Conservation (phyloP, 768 basidiomycete genomes). For the Kwoniella mangroviensis region DNA sequence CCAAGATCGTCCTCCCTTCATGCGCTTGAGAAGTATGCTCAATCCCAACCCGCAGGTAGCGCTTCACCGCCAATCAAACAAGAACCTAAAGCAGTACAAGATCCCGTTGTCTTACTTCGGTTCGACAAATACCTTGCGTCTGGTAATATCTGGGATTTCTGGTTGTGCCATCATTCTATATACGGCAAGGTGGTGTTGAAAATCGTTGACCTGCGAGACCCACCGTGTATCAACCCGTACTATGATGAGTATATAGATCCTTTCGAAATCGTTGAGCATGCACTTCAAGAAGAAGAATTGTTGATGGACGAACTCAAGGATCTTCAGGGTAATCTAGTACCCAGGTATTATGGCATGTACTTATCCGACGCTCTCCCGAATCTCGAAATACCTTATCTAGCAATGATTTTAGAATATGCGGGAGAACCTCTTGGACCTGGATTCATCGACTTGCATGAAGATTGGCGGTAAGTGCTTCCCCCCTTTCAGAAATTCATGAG, state of each 20-base stretch:
- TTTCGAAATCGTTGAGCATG: not conserved
- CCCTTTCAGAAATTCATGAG: too few relatives aligned
- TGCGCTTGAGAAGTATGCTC: too few relatives aligned
- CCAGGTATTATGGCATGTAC: not conserved
- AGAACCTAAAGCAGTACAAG: too few relatives aligned
- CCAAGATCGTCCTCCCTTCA: too few relatives aligned
- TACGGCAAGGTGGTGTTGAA: not conserved
- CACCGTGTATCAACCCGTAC: not conserved
- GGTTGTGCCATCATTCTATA: not conserved
- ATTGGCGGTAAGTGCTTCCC: not conserved
- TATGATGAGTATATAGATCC: not conserved
- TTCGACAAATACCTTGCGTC: not conserved
- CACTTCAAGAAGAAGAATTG: not conserved
- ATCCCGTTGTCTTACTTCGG: too few relatives aligned
- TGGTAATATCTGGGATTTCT: constrained; percentile 3
- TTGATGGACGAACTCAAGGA: not conserved
- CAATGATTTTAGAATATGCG: not conserved
- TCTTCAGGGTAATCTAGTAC: not conserved
- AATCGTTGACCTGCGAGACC: not conserved
- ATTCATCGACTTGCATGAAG: not conserved
- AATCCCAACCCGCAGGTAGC: too few relatives aligned
- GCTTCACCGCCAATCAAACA: too few relatives aligned
- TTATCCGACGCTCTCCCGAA: not conserved
- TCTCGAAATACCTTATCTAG: not conserved
- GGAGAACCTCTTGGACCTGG: not conserved